Evolutionary conservation across 352 stramenopile species (phyloP), one percentile per base, ranked within the genome.

Genomic region (Globisporangium nodosum): DNA sequence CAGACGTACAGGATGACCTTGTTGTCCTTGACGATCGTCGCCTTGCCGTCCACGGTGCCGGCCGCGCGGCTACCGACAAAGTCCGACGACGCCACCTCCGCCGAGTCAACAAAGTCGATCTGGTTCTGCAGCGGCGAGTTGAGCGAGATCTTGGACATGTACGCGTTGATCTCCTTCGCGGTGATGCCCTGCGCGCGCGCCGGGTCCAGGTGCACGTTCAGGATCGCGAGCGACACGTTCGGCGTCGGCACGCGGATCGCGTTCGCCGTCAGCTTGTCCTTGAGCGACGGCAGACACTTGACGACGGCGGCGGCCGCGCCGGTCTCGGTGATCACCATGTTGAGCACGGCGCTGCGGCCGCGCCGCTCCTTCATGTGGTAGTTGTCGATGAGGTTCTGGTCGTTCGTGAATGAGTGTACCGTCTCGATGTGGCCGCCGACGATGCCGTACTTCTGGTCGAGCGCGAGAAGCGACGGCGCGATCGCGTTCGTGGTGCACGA

Each of bases 191-290:
- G 55, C 5, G 75, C 63, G 56, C 84, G 82, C 20, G 69, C 66
- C 65, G 96, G 98, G 59, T 87, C 76, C 42, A 99, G 70, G 57
- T 88, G 81, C 62, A 95, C 77, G 59, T 98, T 98, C 50, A 99
- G 81, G 70, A 99, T 97, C 46, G 98, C 97, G 48, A 99, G 87
- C 52, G 96, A 99, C 20, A 99, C 97, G 76, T 99, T 97, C 54
- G 97, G 96, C 69, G 96, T 99, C 43, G 97, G 97, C 33, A 99
- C 96, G 70, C 97, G 96, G 80, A 99, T 98, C 58, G 97, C 94
- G 74, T 99, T 99, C 65, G 94, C 97, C 57, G 96, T 99, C 47
- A 99, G 84, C 85, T 99, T 99, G 83, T 93, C 92, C 69, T 97
- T 78, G 52, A 99, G 89, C 35, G 76, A 89, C 54, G 97, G 96